A percentile compares a stretch with the other conserved stretches of the same genome.
Evolutionary conservation across 179 eudicot genomes (phyloP).

Genomic region (Monotropa hypopitys): DNA sequence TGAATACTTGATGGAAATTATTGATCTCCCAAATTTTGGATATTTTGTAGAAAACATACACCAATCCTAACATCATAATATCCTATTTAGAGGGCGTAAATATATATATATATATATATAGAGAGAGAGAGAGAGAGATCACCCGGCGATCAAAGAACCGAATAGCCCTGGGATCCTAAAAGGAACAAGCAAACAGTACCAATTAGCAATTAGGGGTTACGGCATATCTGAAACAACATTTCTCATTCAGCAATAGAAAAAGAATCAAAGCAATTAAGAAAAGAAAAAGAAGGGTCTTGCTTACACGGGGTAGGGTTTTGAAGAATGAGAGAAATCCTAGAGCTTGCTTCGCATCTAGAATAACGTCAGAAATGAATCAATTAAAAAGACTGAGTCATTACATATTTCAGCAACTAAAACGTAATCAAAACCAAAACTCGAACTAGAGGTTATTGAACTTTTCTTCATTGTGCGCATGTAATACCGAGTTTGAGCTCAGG

Average conservation of each 20-base stretch:
- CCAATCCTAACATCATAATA: background rate
- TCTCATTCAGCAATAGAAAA: background rate
- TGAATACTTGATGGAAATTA: background rate
- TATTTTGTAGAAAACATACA: background rate
- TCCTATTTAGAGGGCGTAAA: background rate
- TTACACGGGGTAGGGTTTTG: constrained; percentile 62
- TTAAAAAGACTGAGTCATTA: background rate
- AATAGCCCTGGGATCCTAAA: constrained; percentile 59
- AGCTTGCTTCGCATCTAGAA: constrained; percentile 78
- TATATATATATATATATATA: too few relatives aligned
- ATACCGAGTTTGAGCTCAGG: constrained; percentile 78
- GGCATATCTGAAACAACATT: background rate
- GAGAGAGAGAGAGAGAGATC: constrained; percentile 12
- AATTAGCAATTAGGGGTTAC: constrained; percentile 6
- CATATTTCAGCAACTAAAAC: background rate
- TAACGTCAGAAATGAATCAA: background rate
- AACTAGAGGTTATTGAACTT: background rate
- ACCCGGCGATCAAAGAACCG: constrained; percentile 94
- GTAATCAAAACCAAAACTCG: background rate
- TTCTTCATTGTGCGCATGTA: background rate
- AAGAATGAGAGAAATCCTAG: constrained; percentile 89
- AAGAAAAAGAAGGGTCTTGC: constrained; percentile 6
- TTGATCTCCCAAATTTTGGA: background rate
- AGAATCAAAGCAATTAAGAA: background rate
- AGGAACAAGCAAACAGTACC: background rate